These are phyloP conservation scores for Daldinia caldariorum DNA, from an alignment of 495 filamentous ascomycete species.

Conservation along the genomic window DNA sequence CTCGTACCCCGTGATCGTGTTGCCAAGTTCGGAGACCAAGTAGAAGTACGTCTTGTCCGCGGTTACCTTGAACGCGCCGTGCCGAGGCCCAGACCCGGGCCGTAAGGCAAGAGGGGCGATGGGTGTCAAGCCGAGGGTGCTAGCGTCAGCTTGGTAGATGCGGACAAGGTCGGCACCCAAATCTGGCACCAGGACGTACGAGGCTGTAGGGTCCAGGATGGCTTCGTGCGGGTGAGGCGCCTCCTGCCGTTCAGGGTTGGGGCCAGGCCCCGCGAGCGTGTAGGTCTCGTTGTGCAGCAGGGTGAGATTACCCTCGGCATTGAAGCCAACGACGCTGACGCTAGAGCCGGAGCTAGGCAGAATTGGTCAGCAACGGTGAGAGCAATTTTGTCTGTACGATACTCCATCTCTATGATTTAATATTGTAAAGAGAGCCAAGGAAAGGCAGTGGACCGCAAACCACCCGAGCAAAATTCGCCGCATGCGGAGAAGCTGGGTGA, in stretches of 20 bases:
- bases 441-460: conserved; percentile 33
- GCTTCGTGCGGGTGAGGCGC: conserved; percentile 76
- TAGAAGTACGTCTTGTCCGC: conserved; percentile 66
- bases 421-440: conserved; percentile 34
- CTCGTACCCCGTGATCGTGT: conserved; percentile 65
- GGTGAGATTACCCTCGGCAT: conserved; percentile 45
- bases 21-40: conserved; percentile 69
- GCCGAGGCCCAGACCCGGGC: conserved; percentile 72
- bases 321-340: conserved; percentile 42
- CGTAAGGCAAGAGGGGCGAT: conserved; percentile 47
- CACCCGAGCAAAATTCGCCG: conserved; percentile 29
- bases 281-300: conserved; percentile 63
- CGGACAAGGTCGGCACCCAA: conserved; percentile 76
- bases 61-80: conserved; percentile 67
- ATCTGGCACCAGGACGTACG: conserved; percentile 74
- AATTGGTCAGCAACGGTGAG: conserved; percentile 39
- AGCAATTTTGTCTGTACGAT: conserved; percentile 8
- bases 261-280: conserved; percentile 59
- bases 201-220: conserved; percentile 73
- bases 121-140: conserved; percentile 50
- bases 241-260: conserved; percentile 65
- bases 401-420: conserved; percentile 28
- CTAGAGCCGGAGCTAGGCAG: conserved; percentile 44
- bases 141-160: conserved; percentile 65
- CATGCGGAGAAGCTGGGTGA: conserved; percentile 27